Evolutionary conservation across 78 protist genomes (phyloP).

Genomic region (Monosiga brevicollis): DNA sequence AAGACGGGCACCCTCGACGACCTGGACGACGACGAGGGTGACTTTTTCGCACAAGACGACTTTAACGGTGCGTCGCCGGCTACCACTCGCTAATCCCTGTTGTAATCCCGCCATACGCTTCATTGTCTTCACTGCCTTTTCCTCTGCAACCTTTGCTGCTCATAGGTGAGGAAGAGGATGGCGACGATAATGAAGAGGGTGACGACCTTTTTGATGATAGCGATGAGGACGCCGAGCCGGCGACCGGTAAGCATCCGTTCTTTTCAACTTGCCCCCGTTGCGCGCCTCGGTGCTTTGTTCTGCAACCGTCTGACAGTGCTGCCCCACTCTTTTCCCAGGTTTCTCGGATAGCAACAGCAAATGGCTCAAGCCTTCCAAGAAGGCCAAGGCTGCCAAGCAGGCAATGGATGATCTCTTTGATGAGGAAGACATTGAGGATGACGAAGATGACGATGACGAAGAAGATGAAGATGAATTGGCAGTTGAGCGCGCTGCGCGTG

Average conservation of each 20-base stretch:
- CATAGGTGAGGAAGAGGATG: neutral
- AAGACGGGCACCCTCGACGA: neutral
- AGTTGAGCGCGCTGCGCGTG: neutral
- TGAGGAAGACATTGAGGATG: neutral
- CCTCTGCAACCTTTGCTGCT: neutral
- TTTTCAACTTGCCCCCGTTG: no score
- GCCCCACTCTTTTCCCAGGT: neutral
- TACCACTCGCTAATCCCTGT: neutral
- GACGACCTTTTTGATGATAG: conserved; percentile 9
- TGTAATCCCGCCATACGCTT: neutral
- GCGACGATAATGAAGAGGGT: neutral
- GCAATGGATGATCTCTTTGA: no score
- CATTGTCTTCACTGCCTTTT: neutral
- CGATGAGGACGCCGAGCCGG: conserved; percentile 19
- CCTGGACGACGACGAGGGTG: conserved; percentile 7
- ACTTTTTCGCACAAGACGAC: neutral
- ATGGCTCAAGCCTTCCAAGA: neutral
- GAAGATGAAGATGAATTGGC: neutral
- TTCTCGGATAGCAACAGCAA: no score
- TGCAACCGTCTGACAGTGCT: no score
- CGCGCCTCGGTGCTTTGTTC: no score
- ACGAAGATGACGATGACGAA: neutral
- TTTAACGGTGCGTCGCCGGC: neutral
- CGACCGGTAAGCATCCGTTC: no score
- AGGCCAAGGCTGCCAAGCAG: no score